phyloP scores from a whole-genome alignment of 306 rosid species.

The Prunus davidiana region DNA sequence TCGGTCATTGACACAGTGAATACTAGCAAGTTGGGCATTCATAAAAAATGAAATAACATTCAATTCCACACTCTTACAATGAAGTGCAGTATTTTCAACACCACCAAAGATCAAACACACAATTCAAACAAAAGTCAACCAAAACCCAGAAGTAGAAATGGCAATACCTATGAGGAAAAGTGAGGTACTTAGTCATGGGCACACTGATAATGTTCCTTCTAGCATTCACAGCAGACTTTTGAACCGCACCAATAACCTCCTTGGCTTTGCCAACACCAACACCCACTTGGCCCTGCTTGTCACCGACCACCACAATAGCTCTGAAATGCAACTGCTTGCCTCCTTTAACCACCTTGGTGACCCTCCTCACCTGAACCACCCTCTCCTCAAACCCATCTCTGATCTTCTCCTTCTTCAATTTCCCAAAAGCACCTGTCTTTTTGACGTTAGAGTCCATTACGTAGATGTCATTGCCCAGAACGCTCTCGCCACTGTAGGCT shows the following conservation, averaged over 20 bases:
- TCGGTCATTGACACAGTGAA: no score
- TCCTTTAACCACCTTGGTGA: conserved; percentile 96
- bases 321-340: conserved; percentile 86
- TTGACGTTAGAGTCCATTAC: conserved; percentile 70
- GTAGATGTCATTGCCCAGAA: conserved; percentile 63
- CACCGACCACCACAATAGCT: conserved; percentile 83
- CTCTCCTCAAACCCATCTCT: conserved; percentile 92
- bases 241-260: conserved; percentile 67
- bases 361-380: conserved; percentile 84
- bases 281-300: conserved; percentile 87
- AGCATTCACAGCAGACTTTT: conserved; percentile 74
- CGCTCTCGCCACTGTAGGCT: conserved; percentile 65
- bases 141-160: conserved; percentile 2
- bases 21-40: no score
- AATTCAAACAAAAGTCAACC: background rate
- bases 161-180: conserved; percentile 71
- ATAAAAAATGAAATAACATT: background rate
- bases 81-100: background rate
- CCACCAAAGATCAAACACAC: background rate
- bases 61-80: background rate
- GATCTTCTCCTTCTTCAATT: conserved; percentile 59
- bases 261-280: conserved; percentile 81
- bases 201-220: conserved; percentile 64
- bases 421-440: conserved; percentile 52
- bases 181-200: conserved; percentile 69